Evolutionary conservation across 106 monocot genomes (phyloP), one percentile per base, ranked within the genome.

Genomic region (Allium sativum): DNA sequence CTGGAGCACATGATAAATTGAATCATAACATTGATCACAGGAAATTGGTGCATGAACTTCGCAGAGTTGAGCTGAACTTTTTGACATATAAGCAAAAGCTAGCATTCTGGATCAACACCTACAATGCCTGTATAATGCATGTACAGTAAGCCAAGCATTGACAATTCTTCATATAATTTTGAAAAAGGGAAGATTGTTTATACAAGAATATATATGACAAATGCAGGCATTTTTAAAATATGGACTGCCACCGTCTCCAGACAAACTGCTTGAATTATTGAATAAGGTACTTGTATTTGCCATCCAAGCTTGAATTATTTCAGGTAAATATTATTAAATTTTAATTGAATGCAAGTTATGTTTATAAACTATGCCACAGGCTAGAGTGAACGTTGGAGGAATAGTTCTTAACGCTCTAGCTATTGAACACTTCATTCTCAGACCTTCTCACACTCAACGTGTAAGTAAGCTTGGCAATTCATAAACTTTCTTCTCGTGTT

Each of bases 21-120:
- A 13, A 31, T 18, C 7, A 10, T 57, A 22, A 11, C 9, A 10
- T 14, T 40, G 57, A 13, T 57, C 11, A 8, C 85, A 93, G 93
- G 86, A 21, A 45, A 19, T 47, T 89, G 73, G 79, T 86, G 54
- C 80, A 76, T 43, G 72, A 68, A 67, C 82, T 93, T n/a, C 53
- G 59, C 21, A 64, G 13, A 12, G 65, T 89, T 41, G 78, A 93
- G 18, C 67, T 81, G 16, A 65, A 76, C 3, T 66, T 55, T 50
- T 60, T 93, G 68, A 83, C 80, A 8, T 72, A 93, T 78, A 93
- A 89, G 72, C 93, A 93, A 52, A 89, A 82, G 81, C 71, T 93
- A 40, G 86, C 93, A 61, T 93, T 93, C 73, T 93, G 93, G 93
- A 86, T 93, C 73, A 93, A 93, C 55, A 76, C 80, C 69, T 93